phyloP scores from a whole-genome alignment of 306 rosid genomes.

The Phaseolus lunatus region DNA sequence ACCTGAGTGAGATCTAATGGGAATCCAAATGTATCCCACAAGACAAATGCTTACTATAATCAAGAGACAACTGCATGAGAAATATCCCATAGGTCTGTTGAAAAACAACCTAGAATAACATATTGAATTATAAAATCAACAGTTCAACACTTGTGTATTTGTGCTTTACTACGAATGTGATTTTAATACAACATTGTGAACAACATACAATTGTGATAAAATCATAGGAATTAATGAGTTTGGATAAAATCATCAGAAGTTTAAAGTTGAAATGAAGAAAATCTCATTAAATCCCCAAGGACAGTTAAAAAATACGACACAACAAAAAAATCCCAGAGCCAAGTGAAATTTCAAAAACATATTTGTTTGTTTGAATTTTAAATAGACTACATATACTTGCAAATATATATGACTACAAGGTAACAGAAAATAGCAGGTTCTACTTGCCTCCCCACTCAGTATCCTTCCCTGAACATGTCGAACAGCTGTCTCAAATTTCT shows the following conservation, averaged over 20 bases:
- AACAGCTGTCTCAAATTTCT: slow-evolving; percentile 86
- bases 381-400: background rate
- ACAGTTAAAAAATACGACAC: background rate
- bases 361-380: slow-evolving; percentile 4
- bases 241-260: slow-evolving; percentile 1
- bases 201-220: slow-evolving; percentile 21
- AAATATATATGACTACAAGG: slow-evolving; percentile 12
- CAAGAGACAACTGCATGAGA: slow-evolving; percentile 47
- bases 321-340: slow-evolving; percentile 6
- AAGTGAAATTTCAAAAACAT: slow-evolving; percentile 13
- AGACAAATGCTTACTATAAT: slow-evolving; percentile 87
- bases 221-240: slow-evolving; percentile 14
- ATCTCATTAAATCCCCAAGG: slow-evolving; percentile 11
- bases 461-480: slow-evolving; percentile 81
- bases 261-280: slow-evolving; percentile 6
- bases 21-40: slow-evolving; percentile 98
- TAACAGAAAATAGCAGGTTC: slow-evolving; percentile 29
- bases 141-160: slow-evolving; percentile 10
- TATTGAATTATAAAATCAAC: slow-evolving; percentile 29
- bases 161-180: background rate
- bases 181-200: slow-evolving; percentile 30
- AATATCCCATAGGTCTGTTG: slow-evolving; percentile 24
- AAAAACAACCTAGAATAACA: slow-evolving; percentile 18
- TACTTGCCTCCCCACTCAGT: slow-evolving; percentile 92
- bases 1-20: slow-evolving; percentile 99